A percentile compares a stretch with the other conserved stretches of the same genome.
Evolutionary conservation across 2,329 filamentous ascomycete genomes (phyloP).

Genomic region (Colletotrichum godetiae): DNA sequence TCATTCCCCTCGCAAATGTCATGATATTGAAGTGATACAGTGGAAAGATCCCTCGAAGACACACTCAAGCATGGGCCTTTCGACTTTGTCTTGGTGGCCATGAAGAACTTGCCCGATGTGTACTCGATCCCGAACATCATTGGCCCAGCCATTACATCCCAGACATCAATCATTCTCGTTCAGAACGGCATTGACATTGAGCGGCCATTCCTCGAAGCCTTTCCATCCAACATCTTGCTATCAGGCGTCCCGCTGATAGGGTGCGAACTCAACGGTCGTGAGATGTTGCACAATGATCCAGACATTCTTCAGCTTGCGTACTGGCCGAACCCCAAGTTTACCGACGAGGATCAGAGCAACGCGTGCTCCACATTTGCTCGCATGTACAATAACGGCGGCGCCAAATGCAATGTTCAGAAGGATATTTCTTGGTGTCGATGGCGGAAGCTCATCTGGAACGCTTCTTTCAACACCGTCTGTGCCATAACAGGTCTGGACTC

Average conservation of each 20-base stretch:
- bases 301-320: neutral
- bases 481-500: neutral
- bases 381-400: neutral
- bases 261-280: neutral
- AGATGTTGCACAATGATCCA: neutral
- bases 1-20: too few species aligned
- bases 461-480: neutral
- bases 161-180: too few species aligned
- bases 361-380: neutral
- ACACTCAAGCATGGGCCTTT: too few species aligned
- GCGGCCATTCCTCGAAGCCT: too few species aligned
- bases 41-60: too few species aligned
- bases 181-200: too few species aligned
- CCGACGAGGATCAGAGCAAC: neutral
- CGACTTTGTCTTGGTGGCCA: too few species aligned
- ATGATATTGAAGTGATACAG: too few species aligned
- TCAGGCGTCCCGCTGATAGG: neutral
- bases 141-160: too few species aligned
- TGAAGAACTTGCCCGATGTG: too few species aligned
- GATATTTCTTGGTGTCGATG: neutral
- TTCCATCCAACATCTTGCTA: too few species aligned
- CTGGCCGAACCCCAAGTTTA: neutral
- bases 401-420: neutral
- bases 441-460: neutral
- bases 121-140: too few species aligned